Evolutionary conservation across 2,329 filamentous ascomycete species (phyloP), one percentile per base, ranked within the genome.

Genomic region (Colletotrichum cereale): DNA sequence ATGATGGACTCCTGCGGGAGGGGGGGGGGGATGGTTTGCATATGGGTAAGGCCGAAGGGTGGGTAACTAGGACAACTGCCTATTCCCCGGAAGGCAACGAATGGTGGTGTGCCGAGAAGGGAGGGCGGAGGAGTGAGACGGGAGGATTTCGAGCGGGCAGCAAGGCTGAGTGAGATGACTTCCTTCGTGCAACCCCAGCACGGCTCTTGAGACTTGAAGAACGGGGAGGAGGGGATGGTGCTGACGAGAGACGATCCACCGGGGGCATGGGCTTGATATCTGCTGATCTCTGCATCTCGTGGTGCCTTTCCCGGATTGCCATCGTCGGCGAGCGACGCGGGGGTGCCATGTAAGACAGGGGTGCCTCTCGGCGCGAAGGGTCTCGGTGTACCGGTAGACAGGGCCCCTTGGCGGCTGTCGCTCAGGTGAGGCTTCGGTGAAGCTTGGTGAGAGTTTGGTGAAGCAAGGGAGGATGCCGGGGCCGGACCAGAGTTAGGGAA

Each of bases 161-260:
- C 36, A 62, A 62, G 58, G 58, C 58, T 62, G 58, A 62, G 31
- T 34, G 44, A 36, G 21, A 11, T 34, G 26, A 26, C 26, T 50
- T 61, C 26, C 26, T 50, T 48, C 26, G 58, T 48, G 34, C 34
- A 10, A 61, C 58, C 6, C 6, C 18, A 50, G 31, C 42, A 47
- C 24, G 58, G 58, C 12, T 50, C 29, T 36, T 48, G 29, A 36
- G 8, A n/a, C 11, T 18, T n/a, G 38, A 29, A 10, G n/a, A 40
- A n/a, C 31, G 21, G 7, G 31, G 21, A 5, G 42, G 18, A n/a
- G 18, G 44, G 10, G 8, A 8, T 29, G n/a, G 50, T 36, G 58
- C 58, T 62, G 31, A 62, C 29, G 14, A 38, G 48, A 52, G 26
- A 52, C 26, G 14, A 7, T 8, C 16, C 26, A 24, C n/a, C 5